Evolutionary conservation across 225 moss, liverwort and hornwort species (phyloP).

Genomic region (Physcomitrium patens): DNA sequence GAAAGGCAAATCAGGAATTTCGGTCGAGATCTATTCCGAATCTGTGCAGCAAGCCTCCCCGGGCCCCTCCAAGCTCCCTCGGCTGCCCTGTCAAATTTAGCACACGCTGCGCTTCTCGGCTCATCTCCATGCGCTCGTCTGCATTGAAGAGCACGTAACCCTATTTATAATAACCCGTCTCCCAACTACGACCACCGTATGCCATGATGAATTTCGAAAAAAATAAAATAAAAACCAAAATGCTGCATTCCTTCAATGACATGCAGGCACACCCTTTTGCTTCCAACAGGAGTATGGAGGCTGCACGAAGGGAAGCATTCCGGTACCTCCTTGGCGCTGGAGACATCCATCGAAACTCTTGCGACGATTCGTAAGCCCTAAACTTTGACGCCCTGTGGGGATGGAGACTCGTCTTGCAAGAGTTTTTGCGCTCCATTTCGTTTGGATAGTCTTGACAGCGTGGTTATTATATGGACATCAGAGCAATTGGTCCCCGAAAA

Average conservation of each 20-base stretch:
- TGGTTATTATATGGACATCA: constrained; percentile 21
- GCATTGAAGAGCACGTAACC: not conserved
- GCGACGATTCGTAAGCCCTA: constrained; percentile 1
- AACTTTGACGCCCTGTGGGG: constrained; percentile 28
- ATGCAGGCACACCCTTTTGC: too few relatives aligned
- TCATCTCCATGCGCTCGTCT: not conserved
- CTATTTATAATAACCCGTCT: not conserved
- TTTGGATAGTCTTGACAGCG: constrained; percentile 24
- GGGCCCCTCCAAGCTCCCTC: not conserved
- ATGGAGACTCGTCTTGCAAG: not conserved
- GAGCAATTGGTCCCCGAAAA: not conserved
- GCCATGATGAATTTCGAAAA: not conserved
- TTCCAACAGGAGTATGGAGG: too few relatives aligned
- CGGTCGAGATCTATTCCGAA: not conserved
- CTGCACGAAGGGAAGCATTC: too few relatives aligned
- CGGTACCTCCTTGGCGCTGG: not conserved
- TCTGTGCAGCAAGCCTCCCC: not conserved
- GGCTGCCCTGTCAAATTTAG: constrained; percentile 2
- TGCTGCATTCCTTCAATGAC: too few relatives aligned
- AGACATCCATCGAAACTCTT: not conserved
- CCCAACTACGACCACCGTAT: not conserved
- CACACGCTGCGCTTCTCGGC: not conserved
- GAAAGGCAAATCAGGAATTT: not conserved
- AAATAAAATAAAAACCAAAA: not conserved
- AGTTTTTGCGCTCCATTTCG: not conserved